Evolutionary conservation across 768 basidiomycete species (phyloP), one percentile per base, ranked within the genome.

Genomic region (Sistotremastrum suecicum): DNA sequence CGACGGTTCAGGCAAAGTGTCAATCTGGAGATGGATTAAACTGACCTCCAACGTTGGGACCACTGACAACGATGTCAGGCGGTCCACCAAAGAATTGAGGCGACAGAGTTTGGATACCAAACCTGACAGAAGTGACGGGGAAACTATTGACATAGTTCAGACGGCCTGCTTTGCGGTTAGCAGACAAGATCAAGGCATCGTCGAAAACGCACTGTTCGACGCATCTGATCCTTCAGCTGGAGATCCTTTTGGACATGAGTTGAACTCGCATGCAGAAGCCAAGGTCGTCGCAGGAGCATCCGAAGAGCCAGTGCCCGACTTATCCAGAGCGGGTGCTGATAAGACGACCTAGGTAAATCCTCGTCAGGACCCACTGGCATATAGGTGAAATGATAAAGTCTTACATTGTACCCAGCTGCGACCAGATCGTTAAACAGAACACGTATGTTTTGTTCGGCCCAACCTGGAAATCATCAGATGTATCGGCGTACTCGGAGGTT

Each of bases 381-480:
- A 28, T 40, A 7, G 10, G 9, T 12, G 29, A 41, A 3, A 20
- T 8, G 47, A 37, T 8, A 44, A 31, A 7, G 2, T 47, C 56
- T 8, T 39, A 69, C 69, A 42, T 67, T 45, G 46, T 60, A 69
- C 9, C 66, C 69, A 20, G 61, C 66, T 4, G 56, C 56, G 28
- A 54, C 54, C 42, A 74, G 56, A 0, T 66, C 63, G 42, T 59
- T 56, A 49, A 60, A 63, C 47, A 68, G 63, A 0, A 66, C 67
- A 10, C 71, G 66, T 34, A 74, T 64, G 41, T 63, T 59, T 31
- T 69, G 69, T 1, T 62, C 63, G 4, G 72, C 71, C 72, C 72
- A 74, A 3, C 63, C 20, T 20, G n/a, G n/a, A n/a, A n/a, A n/a
- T n/a, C n/a, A n/a, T n/a, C n/a, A n/a, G n/a, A n/a, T n/a, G n/a